A percentile compares a stretch with the other conserved stretches of the same genome.
These are phyloP conservation scores for Pichia cephalocereana DNA, from an alignment of 805 yeast genomes.

Conservation along the genomic window DNA sequence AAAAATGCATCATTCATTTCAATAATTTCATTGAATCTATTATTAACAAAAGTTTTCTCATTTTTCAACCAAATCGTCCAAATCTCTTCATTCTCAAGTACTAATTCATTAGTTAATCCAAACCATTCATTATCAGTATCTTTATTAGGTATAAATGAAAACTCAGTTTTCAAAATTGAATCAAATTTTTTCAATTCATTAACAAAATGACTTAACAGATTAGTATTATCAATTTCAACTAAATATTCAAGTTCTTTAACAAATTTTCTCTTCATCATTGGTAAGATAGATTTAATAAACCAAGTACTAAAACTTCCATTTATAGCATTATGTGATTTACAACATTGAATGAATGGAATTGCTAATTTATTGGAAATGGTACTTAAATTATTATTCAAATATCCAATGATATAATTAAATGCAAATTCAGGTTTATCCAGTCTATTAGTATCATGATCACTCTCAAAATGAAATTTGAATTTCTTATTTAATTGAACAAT, in stretches of 20 bases:
- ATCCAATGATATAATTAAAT: slow-evolving; percentile 39
- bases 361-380: slow-evolving; percentile 20
- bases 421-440: slow-evolving; percentile 69
- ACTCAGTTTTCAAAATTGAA: slow-evolving; percentile 31
- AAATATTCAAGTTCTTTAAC: slow-evolving; percentile 10
- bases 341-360: slow-evolving; percentile 13
- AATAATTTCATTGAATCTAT: slow-evolving; percentile 44
- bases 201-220: slow-evolving; percentile 48
- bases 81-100: slow-evolving; percentile 18
- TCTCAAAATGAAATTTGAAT: slow-evolving; percentile 53
- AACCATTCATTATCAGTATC: slow-evolving; percentile 15
- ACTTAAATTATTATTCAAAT: slow-evolving; percentile 22
- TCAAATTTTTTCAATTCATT: slow-evolving; percentile 53
- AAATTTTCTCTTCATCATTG: slow-evolving; percentile 38
- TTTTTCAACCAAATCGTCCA: slow-evolving; percentile 43
- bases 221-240: slow-evolving; percentile 28
- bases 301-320: slow-evolving; percentile 23
- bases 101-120: slow-evolving; percentile 22
- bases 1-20: slow-evolving; percentile 39
- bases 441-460: slow-evolving; percentile 49
- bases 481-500: slow-evolving; percentile 37
- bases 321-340: neutral
- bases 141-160: slow-evolving; percentile 24
- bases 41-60: slow-evolving; percentile 43
- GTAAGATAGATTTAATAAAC: slow-evolving; percentile 39